Base-by-base conservation (phyloP, 208 protist genomes). In the Crithidia brevicula region DNA sequence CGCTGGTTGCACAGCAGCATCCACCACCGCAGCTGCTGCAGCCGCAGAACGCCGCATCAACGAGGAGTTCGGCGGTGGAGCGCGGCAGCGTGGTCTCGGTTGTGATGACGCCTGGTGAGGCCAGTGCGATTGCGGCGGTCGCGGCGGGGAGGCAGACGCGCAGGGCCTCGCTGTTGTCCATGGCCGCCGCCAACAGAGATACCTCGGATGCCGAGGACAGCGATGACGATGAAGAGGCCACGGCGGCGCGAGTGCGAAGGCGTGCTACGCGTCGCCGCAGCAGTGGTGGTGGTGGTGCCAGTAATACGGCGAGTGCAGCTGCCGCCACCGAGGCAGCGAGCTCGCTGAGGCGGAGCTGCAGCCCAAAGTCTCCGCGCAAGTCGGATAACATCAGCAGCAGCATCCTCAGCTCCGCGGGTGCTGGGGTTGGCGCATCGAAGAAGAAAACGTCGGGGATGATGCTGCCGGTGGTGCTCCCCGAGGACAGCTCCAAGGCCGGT, bases 401-500 rank as follows among this genome's bases (percentile, higher is more conserved):
- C 23, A 20, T 58, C 11, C 28, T 42, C 20, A 42, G n/a, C n/a
- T 13, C 11, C 23, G 52, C 46, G 3, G 28, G 13, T 15, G 8
- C 10, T 42, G 16, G 22, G 23, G 25, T 13, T 16, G 42, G 23
- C 28, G 30, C n/a, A 9, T 3, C 43, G 18, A 28, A 34, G n/a
- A 68, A 46, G 54, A 69, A 52, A 46, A n/a, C 34, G 1, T 8
- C 33, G 2, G 54, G 61, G 7, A 45, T 70, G 34, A 66, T 52
- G 56, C 47, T 70, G 45, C 62, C 61, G 6, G 34, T 27, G 16
- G 61, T 76, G 61, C 62, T 70, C 40, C n/a, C 30, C 13, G 51
- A 52, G 4, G 22, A 27, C 52, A 47, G 13, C 20, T 34, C 7
- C 43, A 23, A 9, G 6, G 43, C 11, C 11, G 18, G 13, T 49